Percentiles rank a stretch among this genome's conserved stretches.
Evolutionary conservation across 257 asterid genomes (phyloP).

Genomic region (Euphrasia confusa): DNA sequence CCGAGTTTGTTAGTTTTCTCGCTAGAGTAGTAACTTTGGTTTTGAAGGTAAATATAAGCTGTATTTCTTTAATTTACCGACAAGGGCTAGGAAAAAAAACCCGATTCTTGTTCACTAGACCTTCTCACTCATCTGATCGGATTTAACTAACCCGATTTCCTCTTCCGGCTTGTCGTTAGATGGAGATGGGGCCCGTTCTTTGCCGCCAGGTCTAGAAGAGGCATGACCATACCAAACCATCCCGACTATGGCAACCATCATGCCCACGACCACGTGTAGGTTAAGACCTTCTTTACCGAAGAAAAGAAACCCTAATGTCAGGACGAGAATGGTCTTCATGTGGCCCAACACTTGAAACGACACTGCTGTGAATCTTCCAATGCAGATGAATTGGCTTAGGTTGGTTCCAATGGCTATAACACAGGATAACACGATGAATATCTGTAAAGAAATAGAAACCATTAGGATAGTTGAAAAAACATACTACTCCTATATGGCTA

Average conservation of each 20-base stretch:
- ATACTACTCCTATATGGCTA: neutral
- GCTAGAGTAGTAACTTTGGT: slow-evolving; percentile 3
- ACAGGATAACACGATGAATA: slow-evolving; percentile 51
- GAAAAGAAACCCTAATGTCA: slow-evolving; percentile 65
- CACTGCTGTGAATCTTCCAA: slow-evolving; percentile 85
- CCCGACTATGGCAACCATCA: slow-evolving; percentile 58
- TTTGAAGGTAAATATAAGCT: neutral
- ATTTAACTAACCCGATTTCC: slow-evolving; percentile 35
- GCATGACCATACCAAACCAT: slow-evolving; percentile 74
- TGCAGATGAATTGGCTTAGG: slow-evolving; percentile 87
- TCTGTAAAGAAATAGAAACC: slow-evolving; percentile 31
- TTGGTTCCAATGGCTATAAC: slow-evolving; percentile 70
- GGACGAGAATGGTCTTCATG: slow-evolving; percentile 72
- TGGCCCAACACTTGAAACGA: slow-evolving; percentile 82
- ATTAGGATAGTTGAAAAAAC: neutral
- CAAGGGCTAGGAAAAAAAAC: neutral
- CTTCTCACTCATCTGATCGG: slow-evolving; percentile 37
- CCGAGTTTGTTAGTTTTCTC: slow-evolving; percentile 14
- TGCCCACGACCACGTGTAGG: slow-evolving; percentile 59
- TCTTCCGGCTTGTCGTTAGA: slow-evolving; percentile 33
- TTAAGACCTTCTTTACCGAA: slow-evolving; percentile 71
- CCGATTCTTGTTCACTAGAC: slow-evolving; percentile 27
- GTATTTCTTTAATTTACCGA: neutral
- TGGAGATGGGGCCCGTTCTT: slow-evolving; percentile 35
- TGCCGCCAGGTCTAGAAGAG: slow-evolving; percentile 68